Evolutionary conservation across 768 basidiomycete genomes (phyloP).

Genomic region (Tephrocybe sp.): DNA sequence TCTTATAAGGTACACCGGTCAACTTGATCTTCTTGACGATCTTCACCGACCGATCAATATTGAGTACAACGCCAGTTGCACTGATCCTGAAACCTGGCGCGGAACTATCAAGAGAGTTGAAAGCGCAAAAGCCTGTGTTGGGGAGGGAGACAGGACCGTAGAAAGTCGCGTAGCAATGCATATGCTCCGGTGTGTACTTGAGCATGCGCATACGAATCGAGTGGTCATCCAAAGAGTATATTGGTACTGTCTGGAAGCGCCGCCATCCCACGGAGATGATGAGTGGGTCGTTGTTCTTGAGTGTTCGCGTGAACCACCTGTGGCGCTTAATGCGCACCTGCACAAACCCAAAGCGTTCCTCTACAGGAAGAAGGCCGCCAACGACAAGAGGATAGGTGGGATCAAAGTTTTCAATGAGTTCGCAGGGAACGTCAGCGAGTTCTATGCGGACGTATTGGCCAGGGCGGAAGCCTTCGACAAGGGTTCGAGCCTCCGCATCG

Average conservation of each 20-base stretch:
- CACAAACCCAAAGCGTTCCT: constrained; percentile 90
- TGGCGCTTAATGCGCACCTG: constrained; percentile 97
- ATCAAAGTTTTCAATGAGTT: constrained; percentile 92
- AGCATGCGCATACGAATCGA: constrained; percentile 98
- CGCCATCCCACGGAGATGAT: constrained; percentile 98
- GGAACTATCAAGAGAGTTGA: constrained; percentile 76
- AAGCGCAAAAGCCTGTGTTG: constrained; percentile 96
- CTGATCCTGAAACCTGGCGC: constrained; percentile 80
- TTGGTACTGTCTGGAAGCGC: constrained; percentile 90
- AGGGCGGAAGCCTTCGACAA: constrained; percentile 88
- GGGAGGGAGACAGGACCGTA: constrained; percentile 91
- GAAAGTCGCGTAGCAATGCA: constrained; percentile 98
- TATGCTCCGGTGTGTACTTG: constrained; percentile 99
- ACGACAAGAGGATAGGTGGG: constrained; percentile 87
- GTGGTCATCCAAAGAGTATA: constrained; percentile 97
- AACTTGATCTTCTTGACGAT: constrained; percentile 99
- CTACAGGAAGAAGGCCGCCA: constrained; percentile 85
- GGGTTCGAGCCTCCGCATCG: constrained; percentile 70
- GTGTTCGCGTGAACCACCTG: constrained; percentile 85
- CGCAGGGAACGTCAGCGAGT: constrained; percentile 78
- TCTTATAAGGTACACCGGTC: constrained; percentile 93
- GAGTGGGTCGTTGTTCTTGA: constrained; percentile 97
- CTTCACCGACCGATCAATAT: constrained; percentile 87
- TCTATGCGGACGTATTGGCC: constrained; percentile 94
- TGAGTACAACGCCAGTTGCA: constrained; percentile 92